Conservation (phyloP, 306 rosid species). For the Quillaja saponaria region DNA sequence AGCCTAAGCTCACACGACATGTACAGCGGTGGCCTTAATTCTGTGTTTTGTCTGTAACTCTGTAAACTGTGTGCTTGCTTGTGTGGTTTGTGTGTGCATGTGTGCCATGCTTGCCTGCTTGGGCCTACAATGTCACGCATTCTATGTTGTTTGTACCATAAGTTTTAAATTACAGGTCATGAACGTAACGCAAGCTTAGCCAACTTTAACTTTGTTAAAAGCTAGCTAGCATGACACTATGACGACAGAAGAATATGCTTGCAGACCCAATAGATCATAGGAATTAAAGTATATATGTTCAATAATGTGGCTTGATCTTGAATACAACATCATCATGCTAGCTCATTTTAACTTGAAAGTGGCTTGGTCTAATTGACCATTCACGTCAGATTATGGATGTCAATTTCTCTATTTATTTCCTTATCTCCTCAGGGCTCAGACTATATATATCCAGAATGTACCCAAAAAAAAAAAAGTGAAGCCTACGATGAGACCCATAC, state of each 20-base stretch:
- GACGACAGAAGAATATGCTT: conserved; percentile 23
- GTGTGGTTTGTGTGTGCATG: conserved; percentile 26
- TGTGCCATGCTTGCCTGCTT: conserved; percentile 21
- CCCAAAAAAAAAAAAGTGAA: not conserved
- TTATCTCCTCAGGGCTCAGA: too few relatives aligned
- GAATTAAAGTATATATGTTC: too few relatives aligned
- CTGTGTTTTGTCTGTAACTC: too few relatives aligned
- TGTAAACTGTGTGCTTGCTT: too few relatives aligned
- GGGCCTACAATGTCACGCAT: conserved; percentile 3
- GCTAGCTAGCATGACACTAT: conserved; percentile 27
- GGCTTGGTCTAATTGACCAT: conserved; percentile 6
- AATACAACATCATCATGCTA: too few relatives aligned
- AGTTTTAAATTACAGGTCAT: not conserved
- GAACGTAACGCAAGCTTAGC: conserved; percentile 1
- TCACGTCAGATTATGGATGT: too few relatives aligned
- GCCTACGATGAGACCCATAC: too few relatives aligned
- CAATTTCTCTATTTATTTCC: too few relatives aligned
- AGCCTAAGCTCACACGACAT: too few relatives aligned
- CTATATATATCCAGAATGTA: not conserved
- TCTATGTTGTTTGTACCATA: not conserved
- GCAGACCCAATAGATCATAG: not conserved
- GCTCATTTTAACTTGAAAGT: conserved; percentile 21
- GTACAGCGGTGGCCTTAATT: too few relatives aligned
- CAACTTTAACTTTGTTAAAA: conserved; percentile 12
- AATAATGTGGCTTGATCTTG: too few relatives aligned